Evolutionary conservation across 2,329 filamentous ascomycete genomes (phyloP).

Genomic region (Penicillium oxalicum): DNA sequence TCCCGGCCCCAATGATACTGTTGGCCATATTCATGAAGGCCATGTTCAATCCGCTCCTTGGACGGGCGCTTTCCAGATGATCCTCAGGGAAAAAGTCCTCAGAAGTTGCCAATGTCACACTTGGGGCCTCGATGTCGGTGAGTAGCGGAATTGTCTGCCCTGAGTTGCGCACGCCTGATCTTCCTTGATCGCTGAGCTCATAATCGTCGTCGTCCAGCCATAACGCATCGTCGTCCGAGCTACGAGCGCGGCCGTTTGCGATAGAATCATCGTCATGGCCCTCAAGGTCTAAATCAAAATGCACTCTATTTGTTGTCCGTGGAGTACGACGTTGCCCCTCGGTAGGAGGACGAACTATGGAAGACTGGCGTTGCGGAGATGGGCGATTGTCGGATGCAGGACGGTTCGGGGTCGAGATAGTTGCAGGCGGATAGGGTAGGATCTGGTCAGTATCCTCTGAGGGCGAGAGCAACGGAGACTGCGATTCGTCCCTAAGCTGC

Average conservation of each 20-base stretch:
- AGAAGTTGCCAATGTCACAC: constrained; percentile 62
- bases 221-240: constrained; percentile 20
- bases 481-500: constrained; percentile 27
- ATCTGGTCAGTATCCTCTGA: constrained; percentile 25
- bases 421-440: constrained; percentile 20
- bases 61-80: constrained; percentile 57
- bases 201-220: constrained; percentile 59
- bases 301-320: constrained; percentile 65
- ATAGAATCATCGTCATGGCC: constrained; percentile 21
- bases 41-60: constrained; percentile 76
- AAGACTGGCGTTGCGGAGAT: constrained; percentile 34
- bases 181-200: constrained; percentile 39
- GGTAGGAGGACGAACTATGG: constrained; percentile 35
- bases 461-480: constrained; percentile 29
- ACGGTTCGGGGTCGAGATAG: constrained; percentile 16
- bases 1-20: constrained; percentile 78
- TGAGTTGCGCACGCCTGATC: constrained; percentile 34
- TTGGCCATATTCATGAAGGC: constrained; percentile 99
- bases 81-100: constrained; percentile 54
- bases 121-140: constrained; percentile 77
- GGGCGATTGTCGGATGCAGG: constrained; percentile 11
- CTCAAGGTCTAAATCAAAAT: constrained; percentile 56
- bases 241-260: constrained; percentile 28
- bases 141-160: constrained; percentile 62
- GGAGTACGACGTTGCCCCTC: constrained; percentile 45